phyloP scores from a whole-genome alignment of 371 early-diverging fungal species.

The Syncephalastrum contaminatum region DNA sequence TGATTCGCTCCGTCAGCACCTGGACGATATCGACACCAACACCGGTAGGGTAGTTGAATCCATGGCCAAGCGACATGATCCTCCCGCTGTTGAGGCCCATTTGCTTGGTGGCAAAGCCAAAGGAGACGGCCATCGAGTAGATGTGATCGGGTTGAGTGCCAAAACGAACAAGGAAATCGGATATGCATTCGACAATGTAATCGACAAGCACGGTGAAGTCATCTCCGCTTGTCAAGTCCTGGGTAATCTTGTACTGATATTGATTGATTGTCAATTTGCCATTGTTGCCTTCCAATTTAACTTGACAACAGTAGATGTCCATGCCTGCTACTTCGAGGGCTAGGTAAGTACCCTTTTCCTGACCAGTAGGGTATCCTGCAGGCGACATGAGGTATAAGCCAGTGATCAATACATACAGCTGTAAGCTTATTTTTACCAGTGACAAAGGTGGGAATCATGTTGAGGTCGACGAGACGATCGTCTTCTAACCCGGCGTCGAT shows the following conservation, averaged over 20 bases:
- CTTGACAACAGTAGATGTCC: constrained; percentile 51
- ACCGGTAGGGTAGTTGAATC: constrained; percentile 44
- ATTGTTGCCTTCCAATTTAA: constrained; percentile 44
- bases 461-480: constrained; percentile 21
- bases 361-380: constrained; percentile 72
- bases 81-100: constrained; percentile 38
- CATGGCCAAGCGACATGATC: constrained; percentile 39
- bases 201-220: constrained; percentile 72
- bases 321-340: constrained; percentile 93
- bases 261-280: constrained; percentile 51
- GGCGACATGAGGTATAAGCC: background rate
- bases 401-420: background rate
- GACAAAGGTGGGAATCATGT: constrained; percentile 5
- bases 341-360: constrained; percentile 83
- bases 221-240: constrained; percentile 68
- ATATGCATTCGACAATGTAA: constrained; percentile 77
- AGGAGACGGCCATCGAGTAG: constrained; percentile 49
- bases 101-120: constrained; percentile 49
- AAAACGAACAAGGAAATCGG: constrained; percentile 33
- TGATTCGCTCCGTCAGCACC: constrained; percentile 39
- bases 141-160: constrained; percentile 46
- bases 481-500: constrained; percentile 31
- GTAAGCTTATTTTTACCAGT: background rate
- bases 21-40: constrained; percentile 50
- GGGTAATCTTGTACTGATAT: constrained; percentile 77